Conservation (phyloP, 2,329 filamentous ascomycete genomes). For the Pseudopithomyces chartarum region DNA sequence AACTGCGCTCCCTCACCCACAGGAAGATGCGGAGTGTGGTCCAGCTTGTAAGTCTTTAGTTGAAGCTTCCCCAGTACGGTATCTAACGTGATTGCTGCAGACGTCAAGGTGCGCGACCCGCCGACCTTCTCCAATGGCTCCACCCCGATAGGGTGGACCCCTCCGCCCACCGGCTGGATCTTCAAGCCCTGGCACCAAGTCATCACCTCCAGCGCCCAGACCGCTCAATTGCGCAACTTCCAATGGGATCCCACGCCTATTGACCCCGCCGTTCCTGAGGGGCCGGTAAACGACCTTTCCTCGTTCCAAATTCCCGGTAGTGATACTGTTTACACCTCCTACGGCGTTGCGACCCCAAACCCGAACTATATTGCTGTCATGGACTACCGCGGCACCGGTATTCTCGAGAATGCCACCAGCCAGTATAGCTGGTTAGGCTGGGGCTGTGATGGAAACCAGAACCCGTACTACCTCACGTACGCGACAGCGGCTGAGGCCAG, state of each 20-base stretch:
- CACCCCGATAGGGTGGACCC: conserved; percentile 4
- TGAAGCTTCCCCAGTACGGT: background rate
- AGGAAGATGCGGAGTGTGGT: background rate
- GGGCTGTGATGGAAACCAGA: conserved; percentile 19
- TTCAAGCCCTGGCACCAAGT: conserved; percentile 25
- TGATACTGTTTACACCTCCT: conserved; percentile 17
- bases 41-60: background rate
- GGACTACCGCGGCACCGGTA: conserved; percentile 17
- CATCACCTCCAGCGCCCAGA: conserved; percentile 17
- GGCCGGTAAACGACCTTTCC: conserved; percentile 22
- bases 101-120: background rate
- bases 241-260: conserved; percentile 24
- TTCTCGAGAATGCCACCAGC: conserved; percentile 17
- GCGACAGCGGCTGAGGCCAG: conserved; percentile 13
- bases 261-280: conserved; percentile 3
- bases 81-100: background rate
- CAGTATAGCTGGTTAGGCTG: conserved; percentile 20
- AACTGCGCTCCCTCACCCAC: background rate
- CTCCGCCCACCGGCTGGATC: conserved; percentile 16
- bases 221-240: conserved; percentile 16
- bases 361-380: background rate
- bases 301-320: conserved; percentile 23
- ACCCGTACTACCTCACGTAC: conserved; percentile 19
- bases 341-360: conserved; percentile 20
- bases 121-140: background rate